Conservation (phyloP, 208 protist species). For the Acanthamoeba triangularis region DNA sequence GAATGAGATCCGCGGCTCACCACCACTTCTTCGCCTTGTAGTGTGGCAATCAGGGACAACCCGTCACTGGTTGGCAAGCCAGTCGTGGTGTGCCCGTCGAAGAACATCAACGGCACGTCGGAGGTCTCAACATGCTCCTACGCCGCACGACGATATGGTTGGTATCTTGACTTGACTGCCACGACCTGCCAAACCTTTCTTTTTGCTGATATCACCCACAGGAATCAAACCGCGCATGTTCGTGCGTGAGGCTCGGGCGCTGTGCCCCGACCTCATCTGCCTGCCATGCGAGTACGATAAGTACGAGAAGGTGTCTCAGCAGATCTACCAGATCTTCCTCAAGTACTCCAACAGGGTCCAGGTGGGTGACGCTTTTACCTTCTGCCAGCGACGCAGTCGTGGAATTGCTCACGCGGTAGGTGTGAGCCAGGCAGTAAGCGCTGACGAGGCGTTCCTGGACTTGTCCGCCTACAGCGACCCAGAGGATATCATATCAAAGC, state of each 20-base stretch:
- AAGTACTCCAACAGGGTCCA: constrained; percentile 60
- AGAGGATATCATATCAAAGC: not conserved
- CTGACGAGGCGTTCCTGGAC: constrained; percentile 68
- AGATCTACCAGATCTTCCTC: constrained; percentile 74
- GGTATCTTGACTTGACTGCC: not conserved
- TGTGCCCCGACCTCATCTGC: constrained; percentile 57
- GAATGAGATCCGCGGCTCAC: no score
- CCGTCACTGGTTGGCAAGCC: not conserved
- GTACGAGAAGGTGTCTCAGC: constrained; percentile 70
- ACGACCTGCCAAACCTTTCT: not conserved
- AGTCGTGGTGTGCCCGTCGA: constrained; percentile 65
- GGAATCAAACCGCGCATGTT: constrained; percentile 71
- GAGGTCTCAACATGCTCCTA: constrained; percentile 63
- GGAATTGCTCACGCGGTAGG: not conserved
- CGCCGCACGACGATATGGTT: constrained; percentile 30
- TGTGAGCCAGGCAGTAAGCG: constrained; percentile 36
- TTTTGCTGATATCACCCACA: not conserved
- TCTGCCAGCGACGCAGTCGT: not conserved
- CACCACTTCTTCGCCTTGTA: not conserved
- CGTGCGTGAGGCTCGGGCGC: constrained; percentile 45
- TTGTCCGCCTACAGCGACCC: constrained; percentile 13
- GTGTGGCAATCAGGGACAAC: constrained; percentile 58
- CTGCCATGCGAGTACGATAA: constrained; percentile 71
- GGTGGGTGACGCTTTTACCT: not conserved
- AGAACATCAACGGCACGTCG: constrained; percentile 66